These are phyloP conservation scores for Salix udensis DNA, from an alignment of 345 rosid species.

Conservation along the genomic window DNA sequence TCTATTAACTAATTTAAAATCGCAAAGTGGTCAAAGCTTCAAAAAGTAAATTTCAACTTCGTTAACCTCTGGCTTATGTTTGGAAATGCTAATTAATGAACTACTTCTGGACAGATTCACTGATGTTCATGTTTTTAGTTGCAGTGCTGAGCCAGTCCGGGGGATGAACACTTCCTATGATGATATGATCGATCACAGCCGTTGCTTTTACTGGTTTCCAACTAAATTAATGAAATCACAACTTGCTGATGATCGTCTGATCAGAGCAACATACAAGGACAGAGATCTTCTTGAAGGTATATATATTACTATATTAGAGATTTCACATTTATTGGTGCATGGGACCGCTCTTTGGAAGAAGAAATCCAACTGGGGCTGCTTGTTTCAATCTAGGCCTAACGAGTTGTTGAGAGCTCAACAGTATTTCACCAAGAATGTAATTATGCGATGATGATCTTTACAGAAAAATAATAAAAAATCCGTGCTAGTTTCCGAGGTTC, in stretches of 20 bases:
- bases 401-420: slow-evolving; percentile 18
- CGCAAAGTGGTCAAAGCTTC: not conserved
- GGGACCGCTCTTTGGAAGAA: not conserved
- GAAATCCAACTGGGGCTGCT: not conserved
- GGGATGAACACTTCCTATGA: not conserved
- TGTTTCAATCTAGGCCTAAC: not conserved
- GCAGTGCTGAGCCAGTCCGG: not conserved
- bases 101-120: no score
- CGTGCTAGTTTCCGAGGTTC: not conserved
- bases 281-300: not conserved
- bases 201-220: not conserved
- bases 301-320: not conserved
- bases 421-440: slow-evolving; percentile 11
- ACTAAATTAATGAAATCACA: not conserved
- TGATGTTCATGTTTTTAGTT: not conserved
- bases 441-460: not conserved
- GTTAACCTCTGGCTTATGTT: not conserved
- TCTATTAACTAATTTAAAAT: not conserved
- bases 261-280: not conserved
- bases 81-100: not conserved
- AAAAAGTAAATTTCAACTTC: not conserved
- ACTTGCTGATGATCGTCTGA: not conserved
- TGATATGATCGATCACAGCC: not conserved
- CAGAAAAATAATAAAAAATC: no score
- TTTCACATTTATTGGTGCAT: not conserved